These are phyloP conservation scores for Clavaria fumosa DNA, from an alignment of 768 basidiomycete genomes.

Conservation along the genomic window DNA sequence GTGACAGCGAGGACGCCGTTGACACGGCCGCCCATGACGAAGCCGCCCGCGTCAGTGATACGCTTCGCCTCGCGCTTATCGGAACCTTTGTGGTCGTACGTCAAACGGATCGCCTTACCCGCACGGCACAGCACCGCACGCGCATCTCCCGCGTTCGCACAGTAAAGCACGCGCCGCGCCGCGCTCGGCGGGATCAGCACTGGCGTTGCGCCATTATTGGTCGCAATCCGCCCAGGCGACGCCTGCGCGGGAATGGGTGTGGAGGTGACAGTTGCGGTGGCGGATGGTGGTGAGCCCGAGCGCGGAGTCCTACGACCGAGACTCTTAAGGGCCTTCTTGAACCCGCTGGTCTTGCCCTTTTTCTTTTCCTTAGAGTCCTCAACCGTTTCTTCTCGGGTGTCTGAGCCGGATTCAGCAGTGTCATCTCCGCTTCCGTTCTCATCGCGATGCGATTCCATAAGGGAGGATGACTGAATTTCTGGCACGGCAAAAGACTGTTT, in stretches of 20 bases:
- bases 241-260: slow-evolving; percentile 22
- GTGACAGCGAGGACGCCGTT: slow-evolving; percentile 97
- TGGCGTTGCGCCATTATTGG: slow-evolving; percentile 17
- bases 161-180: slow-evolving; percentile 71
- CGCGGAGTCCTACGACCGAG: too few relatives aligned
- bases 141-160: slow-evolving; percentile 95
- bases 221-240: slow-evolving; percentile 20
- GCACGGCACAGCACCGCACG: slow-evolving; percentile 83
- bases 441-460: slow-evolving; percentile 9
- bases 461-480: slow-evolving; percentile 13
- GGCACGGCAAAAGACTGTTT: slow-evolving; percentile 41
- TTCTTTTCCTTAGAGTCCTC: slow-evolving; percentile 28
- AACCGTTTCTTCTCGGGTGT: slow-evolving; percentile 22
- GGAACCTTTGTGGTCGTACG: slow-evolving; percentile 97
- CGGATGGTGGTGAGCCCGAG: too few relatives aligned
- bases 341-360: slow-evolving; percentile 31
- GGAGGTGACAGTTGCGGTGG: slow-evolving; percentile 18
- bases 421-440: slow-evolving; percentile 20
- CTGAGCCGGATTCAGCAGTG: slow-evolving; percentile 33
- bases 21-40: slow-evolving; percentile 96
- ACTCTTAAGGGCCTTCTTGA: slow-evolving; percentile 40
- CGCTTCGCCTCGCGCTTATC: slow-evolving; percentile 96
- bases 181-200: slow-evolving; percentile 31
- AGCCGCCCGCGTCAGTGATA: slow-evolving; percentile 95
- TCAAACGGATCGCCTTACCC: slow-evolving; percentile 82